Conservation (phyloP, 805 yeast species). For the Huiozyma sinensis region DNA sequence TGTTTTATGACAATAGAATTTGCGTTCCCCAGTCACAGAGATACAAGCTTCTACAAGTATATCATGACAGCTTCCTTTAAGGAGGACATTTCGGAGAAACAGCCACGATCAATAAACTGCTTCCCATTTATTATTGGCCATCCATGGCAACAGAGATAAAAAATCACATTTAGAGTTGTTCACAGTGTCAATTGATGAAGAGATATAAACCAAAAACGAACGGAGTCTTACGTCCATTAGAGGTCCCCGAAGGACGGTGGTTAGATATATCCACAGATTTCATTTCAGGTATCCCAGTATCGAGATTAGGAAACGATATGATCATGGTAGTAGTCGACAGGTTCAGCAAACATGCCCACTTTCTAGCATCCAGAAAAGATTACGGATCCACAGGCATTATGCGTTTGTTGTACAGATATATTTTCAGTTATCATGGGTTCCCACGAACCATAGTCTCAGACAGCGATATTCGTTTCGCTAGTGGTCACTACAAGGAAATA, state of each 20-base stretch:
- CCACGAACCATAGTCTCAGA: conserved; percentile 5
- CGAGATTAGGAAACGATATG: conserved; percentile 2
- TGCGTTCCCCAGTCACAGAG: too few species aligned
- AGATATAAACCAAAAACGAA: conserved; percentile 2
- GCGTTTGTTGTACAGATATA: conserved; percentile 6
- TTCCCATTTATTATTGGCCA: conserved; percentile 6
- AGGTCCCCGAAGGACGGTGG: conserved; percentile 12
- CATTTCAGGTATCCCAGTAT: conserved; percentile 8
- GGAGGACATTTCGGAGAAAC: too few species aligned
- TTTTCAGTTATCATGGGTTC: conserved; percentile 10
- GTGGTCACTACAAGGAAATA: neutral
- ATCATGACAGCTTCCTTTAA: too few species aligned
- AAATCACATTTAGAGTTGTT: conserved; percentile 2
- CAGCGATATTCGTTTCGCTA: conserved; percentile 1
- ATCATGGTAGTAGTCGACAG: conserved; percentile 12
- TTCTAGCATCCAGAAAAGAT: conserved; percentile 5
- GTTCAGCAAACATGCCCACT: conserved; percentile 10
- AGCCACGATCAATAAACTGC: neutral
- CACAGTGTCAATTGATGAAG: conserved; percentile 5
- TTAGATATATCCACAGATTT: conserved; percentile 12
- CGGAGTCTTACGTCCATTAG: conserved; percentile 6
- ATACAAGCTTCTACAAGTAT: too few species aligned
- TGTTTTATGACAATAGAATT: too few species aligned
- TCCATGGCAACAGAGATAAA: neutral
- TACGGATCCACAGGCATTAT: conserved; percentile 7